Evolutionary conservation across 805 yeast species (phyloP), one percentile per base, ranked within the genome.

Genomic region (Metschnikowia kunwiensis): DNA sequence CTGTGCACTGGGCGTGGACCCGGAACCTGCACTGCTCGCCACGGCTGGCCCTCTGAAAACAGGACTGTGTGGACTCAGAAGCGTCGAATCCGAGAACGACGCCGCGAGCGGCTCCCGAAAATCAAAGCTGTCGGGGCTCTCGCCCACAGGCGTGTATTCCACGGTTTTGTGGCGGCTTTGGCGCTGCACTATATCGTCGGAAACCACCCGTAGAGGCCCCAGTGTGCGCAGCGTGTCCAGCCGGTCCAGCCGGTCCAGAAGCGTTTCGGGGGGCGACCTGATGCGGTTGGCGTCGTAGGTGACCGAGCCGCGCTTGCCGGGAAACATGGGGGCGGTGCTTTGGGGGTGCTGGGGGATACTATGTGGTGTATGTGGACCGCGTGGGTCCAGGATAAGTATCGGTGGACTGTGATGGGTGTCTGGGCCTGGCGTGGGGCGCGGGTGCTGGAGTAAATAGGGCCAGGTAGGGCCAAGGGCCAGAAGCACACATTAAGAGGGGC

Each of bases 211-310:
- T 10, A 15, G 13, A 25, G 34, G 20, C 17, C 24, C n/a, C 18
- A 11, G 16, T 24, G 36, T 7, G 45, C 25, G 21, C 24, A 34
- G 29, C 24, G 24, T n/a, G 11, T 21, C 5, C 24, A n/a, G 14
- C 15, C 14, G n/a, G 4, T 24, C 12, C 39, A 38, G 29, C 30
- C 35, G 7, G 7, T 21, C 26, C 6, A 12, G 22, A 23, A 7
- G 23, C 12, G 20, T 21, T 16, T 20, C 40, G 17, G 35, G 30
- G 23, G 44, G 46, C 24, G 34, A 38, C 21, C 46, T 26, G 36
- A 51, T 49, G 17, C 58, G 44, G 17, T 42, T 49, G 31, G 40
- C 46, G 22, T 56, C 60, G 39, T 54, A 54, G 40, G 53, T 50
- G 24, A 45, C 54, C 6, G 57, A 49, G 35, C 34, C 40, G 9